phyloP scores from a whole-genome alignment of 805 yeast genomes.

The Candida gorgasii region DNA sequence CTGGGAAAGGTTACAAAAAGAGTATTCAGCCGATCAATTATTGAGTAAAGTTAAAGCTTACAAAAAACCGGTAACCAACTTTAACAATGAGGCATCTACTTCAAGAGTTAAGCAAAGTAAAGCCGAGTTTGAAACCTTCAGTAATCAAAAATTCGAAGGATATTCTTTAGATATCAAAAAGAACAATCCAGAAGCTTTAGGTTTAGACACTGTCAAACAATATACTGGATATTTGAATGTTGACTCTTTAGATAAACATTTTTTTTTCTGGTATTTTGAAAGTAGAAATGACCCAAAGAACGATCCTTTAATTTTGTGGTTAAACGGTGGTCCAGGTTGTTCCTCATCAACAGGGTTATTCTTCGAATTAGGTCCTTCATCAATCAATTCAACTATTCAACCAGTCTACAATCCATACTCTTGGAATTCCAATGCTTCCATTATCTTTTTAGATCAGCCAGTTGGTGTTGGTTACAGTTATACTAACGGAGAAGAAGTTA shows the following conservation, averaged over 20 bases:
- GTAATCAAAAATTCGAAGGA: slow-evolving; percentile 23
- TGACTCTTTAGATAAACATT: slow-evolving; percentile 56
- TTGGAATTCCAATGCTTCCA: slow-evolving; percentile 90
- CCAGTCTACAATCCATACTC: slow-evolving; percentile 81
- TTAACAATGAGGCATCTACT: slow-evolving; percentile 3
- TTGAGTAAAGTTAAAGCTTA: slow-evolving; percentile 11
- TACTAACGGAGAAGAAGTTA: slow-evolving; percentile 59
- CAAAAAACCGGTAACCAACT: background rate
- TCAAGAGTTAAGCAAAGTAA: background rate
- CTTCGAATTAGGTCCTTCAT: slow-evolving; percentile 89
- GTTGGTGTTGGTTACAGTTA: slow-evolving; percentile 90
- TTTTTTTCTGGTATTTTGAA: slow-evolving; percentile 93
- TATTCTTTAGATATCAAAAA: slow-evolving; percentile 33
- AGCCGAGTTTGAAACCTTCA: slow-evolving; percentile 20
- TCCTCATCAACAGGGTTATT: slow-evolving; percentile 87
- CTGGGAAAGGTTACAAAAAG: slow-evolving; percentile 19
- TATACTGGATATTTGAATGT: slow-evolving; percentile 43
- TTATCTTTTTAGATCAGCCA: slow-evolving; percentile 92
- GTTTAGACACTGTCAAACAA: slow-evolving; percentile 38
- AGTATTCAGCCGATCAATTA: slow-evolving; percentile 13
- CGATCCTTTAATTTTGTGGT: slow-evolving; percentile 89
- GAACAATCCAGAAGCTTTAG: slow-evolving; percentile 35
- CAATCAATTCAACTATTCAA: slow-evolving; percentile 62
- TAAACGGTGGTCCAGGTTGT: slow-evolving; percentile 97
- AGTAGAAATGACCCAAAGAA: slow-evolving; percentile 82